A percentile compares a stretch with the other conserved stretches of the same genome.
Conservation (phyloP, 2,329 filamentous ascomycete species). For the Pseudogymnoascus sp. region DNA sequence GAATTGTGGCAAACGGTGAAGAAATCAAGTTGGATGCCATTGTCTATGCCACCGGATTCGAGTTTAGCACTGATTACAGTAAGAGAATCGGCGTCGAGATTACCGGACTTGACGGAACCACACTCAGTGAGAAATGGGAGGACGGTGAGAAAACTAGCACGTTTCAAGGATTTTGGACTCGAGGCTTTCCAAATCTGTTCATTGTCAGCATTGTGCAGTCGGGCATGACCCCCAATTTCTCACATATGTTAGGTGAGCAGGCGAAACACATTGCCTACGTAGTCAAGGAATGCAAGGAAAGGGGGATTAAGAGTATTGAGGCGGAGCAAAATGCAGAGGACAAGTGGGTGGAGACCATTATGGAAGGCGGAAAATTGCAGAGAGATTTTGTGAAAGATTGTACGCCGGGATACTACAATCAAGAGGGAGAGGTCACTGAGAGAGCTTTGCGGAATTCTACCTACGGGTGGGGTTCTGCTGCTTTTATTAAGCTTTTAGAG, state of each 20-base stretch:
- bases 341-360: constrained; percentile 8
- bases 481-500: constrained; percentile 6
- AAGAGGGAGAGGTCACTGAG: background rate
- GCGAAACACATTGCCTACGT: constrained; percentile 12
- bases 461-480: background rate
- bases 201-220: constrained; percentile 5
- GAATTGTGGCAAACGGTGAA: background rate
- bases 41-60: constrained; percentile 12
- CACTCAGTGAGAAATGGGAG: constrained; percentile 9
- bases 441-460: background rate
- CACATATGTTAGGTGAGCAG: background rate
- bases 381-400: background rate
- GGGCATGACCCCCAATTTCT: background rate
- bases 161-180: constrained; percentile 1
- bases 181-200: constrained; percentile 12
- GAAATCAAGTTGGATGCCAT: constrained; percentile 5
- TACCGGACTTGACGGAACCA: constrained; percentile 8
- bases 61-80: background rate
- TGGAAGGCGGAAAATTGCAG: background rate
- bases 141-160: constrained; percentile 6
- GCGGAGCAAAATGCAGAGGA: background rate
- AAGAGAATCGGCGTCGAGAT: constrained; percentile 10
- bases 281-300: background rate
- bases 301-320: background rate
- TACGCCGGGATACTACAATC: constrained; percentile 10